Conservation (phyloP, 108 stramenopile species). For the Skeletonema tropicum region DNA sequence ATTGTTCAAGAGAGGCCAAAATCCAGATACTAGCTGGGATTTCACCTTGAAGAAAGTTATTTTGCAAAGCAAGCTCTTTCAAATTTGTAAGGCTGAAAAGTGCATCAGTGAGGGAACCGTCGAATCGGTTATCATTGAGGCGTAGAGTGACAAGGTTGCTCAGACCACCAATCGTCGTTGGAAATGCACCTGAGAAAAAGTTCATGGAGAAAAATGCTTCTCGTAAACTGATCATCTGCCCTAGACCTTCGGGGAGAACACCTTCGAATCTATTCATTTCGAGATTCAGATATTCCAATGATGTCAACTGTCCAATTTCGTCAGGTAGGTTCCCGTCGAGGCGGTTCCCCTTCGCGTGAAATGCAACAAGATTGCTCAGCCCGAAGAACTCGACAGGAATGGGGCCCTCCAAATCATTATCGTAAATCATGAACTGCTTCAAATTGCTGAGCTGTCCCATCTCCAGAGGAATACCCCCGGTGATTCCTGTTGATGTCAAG, state of each 20-base stretch:
- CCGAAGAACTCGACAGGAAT: constrained; percentile 3
- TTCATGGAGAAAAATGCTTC: constrained; percentile 25
- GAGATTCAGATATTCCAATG: constrained; percentile 12
- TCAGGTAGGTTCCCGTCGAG: constrained; percentile 8
- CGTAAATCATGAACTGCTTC: constrained; percentile 9
- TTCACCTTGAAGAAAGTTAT: constrained; percentile 40
- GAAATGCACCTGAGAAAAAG: constrained; percentile 23
- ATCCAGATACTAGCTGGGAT: constrained; percentile 55
- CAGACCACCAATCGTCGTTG: constrained; percentile 24
- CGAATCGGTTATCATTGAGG: constrained; percentile 24
- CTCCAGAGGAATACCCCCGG: constrained; percentile 29
- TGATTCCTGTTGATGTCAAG: constrained; percentile 34
- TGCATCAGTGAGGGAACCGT: constrained; percentile 23
- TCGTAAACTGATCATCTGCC: constrained; percentile 31
- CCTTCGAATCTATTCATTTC: constrained; percentile 28
- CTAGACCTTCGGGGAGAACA: constrained; percentile 52
- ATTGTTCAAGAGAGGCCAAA: constrained; percentile 34
- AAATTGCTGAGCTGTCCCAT: constrained; percentile 27
- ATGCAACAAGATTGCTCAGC: neutral
- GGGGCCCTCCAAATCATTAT: constrained; percentile 13
- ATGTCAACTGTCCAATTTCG: constrained; percentile 10
- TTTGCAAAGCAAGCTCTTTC: constrained; percentile 15
- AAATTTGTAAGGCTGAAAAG: constrained; percentile 15
- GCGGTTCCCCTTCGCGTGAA: constrained; percentile 6
- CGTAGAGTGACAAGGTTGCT: constrained; percentile 12